Evolutionary conservation across 2,329 filamentous ascomycete genomes (phyloP).

Genomic region (Exophiala viscosa): DNA sequence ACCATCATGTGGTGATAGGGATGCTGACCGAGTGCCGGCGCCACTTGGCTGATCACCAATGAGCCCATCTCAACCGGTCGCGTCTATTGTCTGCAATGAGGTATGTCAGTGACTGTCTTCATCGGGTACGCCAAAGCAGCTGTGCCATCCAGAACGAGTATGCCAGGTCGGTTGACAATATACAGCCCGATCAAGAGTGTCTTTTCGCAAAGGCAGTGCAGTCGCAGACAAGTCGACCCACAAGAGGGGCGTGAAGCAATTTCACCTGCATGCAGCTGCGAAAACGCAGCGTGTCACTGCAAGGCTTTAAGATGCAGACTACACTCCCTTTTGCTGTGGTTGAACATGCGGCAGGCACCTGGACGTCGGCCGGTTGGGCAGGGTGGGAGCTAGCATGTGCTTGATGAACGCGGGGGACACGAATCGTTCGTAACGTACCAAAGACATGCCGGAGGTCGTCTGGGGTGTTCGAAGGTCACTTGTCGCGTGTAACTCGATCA

Average conservation of each 20-base stretch:
- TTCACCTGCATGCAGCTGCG: neutral
- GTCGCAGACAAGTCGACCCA: constrained; percentile 7
- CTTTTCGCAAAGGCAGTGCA: neutral
- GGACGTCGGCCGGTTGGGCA: constrained; percentile 3
- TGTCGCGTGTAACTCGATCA: constrained; percentile 8
- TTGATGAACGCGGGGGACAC: constrained; percentile 17
- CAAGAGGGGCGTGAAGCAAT: neutral
- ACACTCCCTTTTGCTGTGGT: neutral
- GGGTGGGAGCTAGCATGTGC: constrained; percentile 24
- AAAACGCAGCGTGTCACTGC: neutral
- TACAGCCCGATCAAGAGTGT: neutral
- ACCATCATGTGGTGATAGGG: constrained; percentile 62
- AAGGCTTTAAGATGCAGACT: neutral
- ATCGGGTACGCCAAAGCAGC: neutral
- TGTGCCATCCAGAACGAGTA: neutral
- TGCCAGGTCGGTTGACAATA: neutral
- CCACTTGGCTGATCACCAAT: constrained; percentile 64
- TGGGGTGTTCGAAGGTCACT: neutral
- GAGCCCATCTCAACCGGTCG: constrained; percentile 55
- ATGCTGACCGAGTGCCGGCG: constrained; percentile 66
- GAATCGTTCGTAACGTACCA: constrained; percentile 16
- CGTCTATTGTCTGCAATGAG: constrained; percentile 21
- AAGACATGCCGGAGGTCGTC: constrained; percentile 17
- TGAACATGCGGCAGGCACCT: constrained; percentile 1
- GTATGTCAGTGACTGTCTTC: constrained; percentile 11